Evolutionary conservation across 1,139 yeast species (phyloP).

Genomic region (Kluyveromyces sp.): DNA sequence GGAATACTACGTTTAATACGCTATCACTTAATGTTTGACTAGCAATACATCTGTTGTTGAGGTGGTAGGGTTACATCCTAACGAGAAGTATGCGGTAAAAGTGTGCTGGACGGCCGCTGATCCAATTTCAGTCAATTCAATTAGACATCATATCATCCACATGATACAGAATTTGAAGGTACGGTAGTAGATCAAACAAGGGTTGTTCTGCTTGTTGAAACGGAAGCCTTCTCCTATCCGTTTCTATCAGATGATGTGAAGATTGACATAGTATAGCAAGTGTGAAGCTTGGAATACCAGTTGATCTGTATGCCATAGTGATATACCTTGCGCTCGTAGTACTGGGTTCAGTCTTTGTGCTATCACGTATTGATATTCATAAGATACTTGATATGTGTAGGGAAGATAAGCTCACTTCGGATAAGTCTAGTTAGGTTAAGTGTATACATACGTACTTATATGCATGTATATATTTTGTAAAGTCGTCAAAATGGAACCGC

Average conservation of each 20-base stretch:
- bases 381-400: not conserved
- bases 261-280: slow-evolving; percentile 18
- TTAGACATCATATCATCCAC: slow-evolving; percentile 13
- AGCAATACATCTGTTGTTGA: slow-evolving; percentile 8
- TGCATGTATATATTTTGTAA: too few relatives aligned
- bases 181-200: slow-evolving; percentile 12
- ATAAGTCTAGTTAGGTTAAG: too few relatives aligned
- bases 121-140: slow-evolving; percentile 10
- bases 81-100: slow-evolving; percentile 17
- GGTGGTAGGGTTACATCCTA: slow-evolving; percentile 10
- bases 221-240: slow-evolving; percentile 15
- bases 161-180: slow-evolving; percentile 10
- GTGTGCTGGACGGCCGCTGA: slow-evolving; percentile 21
- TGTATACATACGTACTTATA: too few relatives aligned
- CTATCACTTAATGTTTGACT: slow-evolving; percentile 4
- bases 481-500: not conserved
- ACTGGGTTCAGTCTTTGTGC: not conserved
- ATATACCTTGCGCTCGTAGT: slow-evolving; percentile 9
- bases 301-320: slow-evolving; percentile 18
- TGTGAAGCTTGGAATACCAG: slow-evolving; percentile 19
- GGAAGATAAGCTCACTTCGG: too few relatives aligned
- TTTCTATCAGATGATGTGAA: slow-evolving; percentile 11
- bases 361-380: not conserved
- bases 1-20: slow-evolving; percentile 1
- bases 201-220: slow-evolving; percentile 11